Conservation (phyloP, 2,329 filamentous ascomycete genomes). For the Cadophora sp. region DNA sequence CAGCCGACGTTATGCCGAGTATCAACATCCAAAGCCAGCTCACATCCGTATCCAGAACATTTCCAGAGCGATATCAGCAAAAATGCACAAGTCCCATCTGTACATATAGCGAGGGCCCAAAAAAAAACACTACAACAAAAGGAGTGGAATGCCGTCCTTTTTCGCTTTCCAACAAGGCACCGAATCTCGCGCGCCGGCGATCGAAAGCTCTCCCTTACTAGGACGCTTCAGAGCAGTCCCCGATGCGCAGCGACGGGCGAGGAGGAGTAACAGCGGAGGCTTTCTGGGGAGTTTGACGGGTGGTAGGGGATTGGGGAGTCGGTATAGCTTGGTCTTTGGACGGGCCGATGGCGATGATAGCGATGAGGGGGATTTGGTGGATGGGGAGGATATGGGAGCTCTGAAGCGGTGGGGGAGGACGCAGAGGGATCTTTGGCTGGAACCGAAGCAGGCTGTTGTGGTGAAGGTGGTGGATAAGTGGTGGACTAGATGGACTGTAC, state of each 20-base stretch:
- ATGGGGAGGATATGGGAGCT: constrained; percentile 39
- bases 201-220: constrained; percentile 65
- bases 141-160: constrained; percentile 63
- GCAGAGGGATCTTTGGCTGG: constrained; percentile 63
- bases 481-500: constrained; percentile 67
- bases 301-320: constrained; percentile 31
- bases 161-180: constrained; percentile 72
- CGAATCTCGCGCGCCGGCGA: constrained; percentile 59
- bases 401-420: constrained; percentile 41
- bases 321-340: constrained; percentile 61
- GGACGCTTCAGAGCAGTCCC: constrained; percentile 71
- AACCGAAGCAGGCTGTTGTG: constrained; percentile 64
- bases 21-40: background rate
- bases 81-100: constrained; percentile 5
- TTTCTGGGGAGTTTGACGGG: constrained; percentile 28
- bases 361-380: constrained; percentile 46
- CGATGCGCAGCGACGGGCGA: constrained; percentile 45
- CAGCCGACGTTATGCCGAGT: constrained; percentile 10
- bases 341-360: constrained; percentile 46
- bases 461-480: constrained; percentile 64
- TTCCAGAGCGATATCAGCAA: background rate
- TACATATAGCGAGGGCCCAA: constrained; percentile 9
- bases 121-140: constrained; percentile 4
- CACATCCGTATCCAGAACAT: background rate
- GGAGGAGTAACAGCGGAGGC: constrained; percentile 36